Base-by-base conservation (phyloP, 2,329 filamentous ascomycete genomes). In the Xylariales sp. region DNA sequence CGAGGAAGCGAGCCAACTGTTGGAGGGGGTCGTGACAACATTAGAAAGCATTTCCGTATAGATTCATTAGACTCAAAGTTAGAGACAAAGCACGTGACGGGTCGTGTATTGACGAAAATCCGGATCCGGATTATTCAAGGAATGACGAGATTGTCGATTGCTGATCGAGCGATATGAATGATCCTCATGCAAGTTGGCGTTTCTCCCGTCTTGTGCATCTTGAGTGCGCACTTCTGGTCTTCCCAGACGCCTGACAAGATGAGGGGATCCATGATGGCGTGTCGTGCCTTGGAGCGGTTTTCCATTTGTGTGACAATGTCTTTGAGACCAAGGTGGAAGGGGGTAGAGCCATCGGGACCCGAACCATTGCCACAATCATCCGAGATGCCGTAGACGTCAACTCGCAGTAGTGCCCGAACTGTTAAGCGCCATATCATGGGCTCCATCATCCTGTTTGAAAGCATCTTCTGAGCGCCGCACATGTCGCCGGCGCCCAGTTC, bases 331-430 rank as follows among this genome's bases (percentile, higher is more conserved):
- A 68, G 59, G 30, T 74, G 69, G 27, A 57, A 48, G 27, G 48
- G 45, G 7, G 20, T 18, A n/a, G 43, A 36, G 16, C 50, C 48
- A 11, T 54, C 50, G 31, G 20, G 23, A 10, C 7, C 4, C 27
- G 34, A 13, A 20, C 17, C 20, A 13, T 38, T 17, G 20, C 35
- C 29, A 5, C n/a, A 21, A n/a, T 40, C 40, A 10, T 17, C 33
- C 23, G 47, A 48, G 19, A 74, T 50, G 0, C 78, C 78, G 51
- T 81, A 78, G 6, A 82, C 69, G 48, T 82, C 78, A 11, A 74
- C 48, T 41, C 69, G 70, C 14, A 82, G 57, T 40, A 82, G 58
- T 2, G 71, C 70, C 12, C 76, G 65, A 28, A 80, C 66, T 2
- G 66, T 65, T 6, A 65, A 60, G 24, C 76, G 62, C 78, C 78